These are phyloP conservation scores for Neocatenulostroma microsporum DNA, from an alignment of 2,329 filamentous ascomycete genomes.

Conservation along the genomic window DNA sequence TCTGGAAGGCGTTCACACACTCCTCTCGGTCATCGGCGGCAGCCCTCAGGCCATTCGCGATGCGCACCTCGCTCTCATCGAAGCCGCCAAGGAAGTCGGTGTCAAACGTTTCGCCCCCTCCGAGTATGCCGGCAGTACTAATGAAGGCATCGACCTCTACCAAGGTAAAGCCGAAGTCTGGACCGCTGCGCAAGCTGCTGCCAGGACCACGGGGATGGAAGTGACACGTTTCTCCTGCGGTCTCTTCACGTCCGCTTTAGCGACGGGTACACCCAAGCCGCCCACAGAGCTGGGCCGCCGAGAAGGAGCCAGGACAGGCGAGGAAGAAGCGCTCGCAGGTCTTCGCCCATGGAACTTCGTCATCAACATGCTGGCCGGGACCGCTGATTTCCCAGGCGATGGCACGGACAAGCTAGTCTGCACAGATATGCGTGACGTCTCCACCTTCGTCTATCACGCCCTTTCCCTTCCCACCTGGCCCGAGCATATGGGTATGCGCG, in stretches of 20 bases:
- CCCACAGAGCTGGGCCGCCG: conserved; percentile 15
- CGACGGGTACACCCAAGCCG: conserved; percentile 22
- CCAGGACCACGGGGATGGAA: conserved; percentile 17
- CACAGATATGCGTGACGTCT: conserved; percentile 46
- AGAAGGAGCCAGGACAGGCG: conserved; percentile 18
- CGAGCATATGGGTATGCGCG: conserved; percentile 31
- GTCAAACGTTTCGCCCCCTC: conserved; percentile 54
- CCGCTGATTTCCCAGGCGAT: conserved; percentile 43
- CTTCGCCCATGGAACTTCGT: conserved; percentile 35
- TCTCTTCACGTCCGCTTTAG: conserved; percentile 24
- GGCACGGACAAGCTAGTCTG: conserved; percentile 40
- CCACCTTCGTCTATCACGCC: conserved; percentile 37
- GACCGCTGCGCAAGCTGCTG: conserved; percentile 10
- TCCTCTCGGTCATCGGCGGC: conserved; percentile 24
- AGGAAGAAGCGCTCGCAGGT: conserved; percentile 25
- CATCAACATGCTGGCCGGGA: conserved; percentile 38
- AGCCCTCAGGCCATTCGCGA: conserved; percentile 9
- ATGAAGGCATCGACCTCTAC: conserved; percentile 23
- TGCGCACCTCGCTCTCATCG: conserved; percentile 45
- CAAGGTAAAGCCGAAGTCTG: conserved; percentile 20
- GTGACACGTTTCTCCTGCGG: conserved; percentile 23
- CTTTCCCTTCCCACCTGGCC: conserved; percentile 42
- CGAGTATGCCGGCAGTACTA: conserved; percentile 40
- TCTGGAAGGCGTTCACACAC: conserved; percentile 23
- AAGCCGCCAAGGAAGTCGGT: conserved; percentile 51